These are phyloP conservation scores for Spathaspora boniae DNA, from an alignment of 805 yeast species.

Conservation along the genomic window DNA sequence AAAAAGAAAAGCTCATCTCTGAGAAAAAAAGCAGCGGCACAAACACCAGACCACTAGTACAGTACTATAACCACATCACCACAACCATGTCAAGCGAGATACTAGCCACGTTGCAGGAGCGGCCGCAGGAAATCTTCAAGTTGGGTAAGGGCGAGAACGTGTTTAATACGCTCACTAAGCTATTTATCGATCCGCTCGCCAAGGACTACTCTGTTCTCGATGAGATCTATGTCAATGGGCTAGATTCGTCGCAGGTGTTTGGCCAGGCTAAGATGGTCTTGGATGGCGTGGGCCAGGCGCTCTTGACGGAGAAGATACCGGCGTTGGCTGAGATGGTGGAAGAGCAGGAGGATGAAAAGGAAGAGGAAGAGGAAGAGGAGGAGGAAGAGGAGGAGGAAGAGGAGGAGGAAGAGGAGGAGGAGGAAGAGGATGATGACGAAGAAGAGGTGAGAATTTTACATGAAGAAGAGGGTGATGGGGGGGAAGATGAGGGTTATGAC, in stretches of 20 bases:
- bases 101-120: slow-evolving; percentile 17
- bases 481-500: slow-evolving; percentile 13
- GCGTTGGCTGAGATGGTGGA: slow-evolving; percentile 39
- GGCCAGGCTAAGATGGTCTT: slow-evolving; percentile 85
- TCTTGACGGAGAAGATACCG: slow-evolving; percentile 56
- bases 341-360: slow-evolving; percentile 19
- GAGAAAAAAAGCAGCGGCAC: slow-evolving; percentile 4
- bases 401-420: slow-evolving; percentile 21
- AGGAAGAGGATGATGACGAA: slow-evolving; percentile 21
- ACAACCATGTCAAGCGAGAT: slow-evolving; percentile 18
- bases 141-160: slow-evolving; percentile 13
- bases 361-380: slow-evolving; percentile 30
- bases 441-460: slow-evolving; percentile 47
- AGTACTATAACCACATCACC: background rate
- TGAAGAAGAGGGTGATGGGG: slow-evolving; percentile 27
- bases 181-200: slow-evolving; percentile 57
- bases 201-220: slow-evolving; percentile 62
- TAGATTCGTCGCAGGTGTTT: slow-evolving; percentile 90
- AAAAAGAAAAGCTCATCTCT: slow-evolving; percentile 6
- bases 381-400: slow-evolving; percentile 29
- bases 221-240: slow-evolving; percentile 78
- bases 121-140: slow-evolving; percentile 24
- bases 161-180: slow-evolving; percentile 40
- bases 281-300: slow-evolving; percentile 68
- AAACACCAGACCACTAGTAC: background rate